Base-by-base conservation (phyloP, 495 filamentous ascomycete genomes). In the Pseudevernia furfuracea region DNA sequence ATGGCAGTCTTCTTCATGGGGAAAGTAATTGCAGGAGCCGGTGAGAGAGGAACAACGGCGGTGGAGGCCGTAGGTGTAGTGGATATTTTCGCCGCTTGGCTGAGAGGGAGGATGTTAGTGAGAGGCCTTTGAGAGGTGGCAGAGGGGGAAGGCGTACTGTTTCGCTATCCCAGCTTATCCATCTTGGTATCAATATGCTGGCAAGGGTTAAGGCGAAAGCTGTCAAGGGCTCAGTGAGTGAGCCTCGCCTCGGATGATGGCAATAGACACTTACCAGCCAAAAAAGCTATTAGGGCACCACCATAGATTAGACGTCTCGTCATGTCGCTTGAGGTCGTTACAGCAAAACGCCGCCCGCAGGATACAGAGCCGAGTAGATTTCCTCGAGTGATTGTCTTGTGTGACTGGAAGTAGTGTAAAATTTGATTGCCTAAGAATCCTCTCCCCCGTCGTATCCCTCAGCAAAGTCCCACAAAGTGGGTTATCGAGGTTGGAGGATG, bases 41-140 rank as follows among this genome's bases (percentile, higher is more conserved):
- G 76, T 82, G 64, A 79, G 80, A 76, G 82, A 89, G 52, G 81
- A 89, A 75, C 93, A 97, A 68, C 85, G 85, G 36, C 80, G 79
- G 74, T 95, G 88, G 46, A 97, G 84, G 56, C 93, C 93, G 74
- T 89, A 86, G 67, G 83, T 84, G 78, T 89, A 81, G 69, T 80
- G 78, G 79, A 87, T 69, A 70, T 81, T 77, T 72, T 74, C 70
- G 64, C 76, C 80, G 48, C 73, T 70, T 60, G 77, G 64, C 62
- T 68, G 28, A 62, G 6, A 59, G 4, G 8, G 38, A 19, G 19
- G 28, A 37, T 28, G 12, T 58, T 32, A 66, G 41, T 39, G 30
- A 34, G 23, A 19, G 43, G 23, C 5, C 32, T 17, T 67, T 60
- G 34, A 58, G 25, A 28, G 3, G n/a, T 21, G 25, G 30, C 12